Evolutionary conservation across 1,284 basidiomycete species (phyloP).

Genomic region (Polyporus tsugae): DNA sequence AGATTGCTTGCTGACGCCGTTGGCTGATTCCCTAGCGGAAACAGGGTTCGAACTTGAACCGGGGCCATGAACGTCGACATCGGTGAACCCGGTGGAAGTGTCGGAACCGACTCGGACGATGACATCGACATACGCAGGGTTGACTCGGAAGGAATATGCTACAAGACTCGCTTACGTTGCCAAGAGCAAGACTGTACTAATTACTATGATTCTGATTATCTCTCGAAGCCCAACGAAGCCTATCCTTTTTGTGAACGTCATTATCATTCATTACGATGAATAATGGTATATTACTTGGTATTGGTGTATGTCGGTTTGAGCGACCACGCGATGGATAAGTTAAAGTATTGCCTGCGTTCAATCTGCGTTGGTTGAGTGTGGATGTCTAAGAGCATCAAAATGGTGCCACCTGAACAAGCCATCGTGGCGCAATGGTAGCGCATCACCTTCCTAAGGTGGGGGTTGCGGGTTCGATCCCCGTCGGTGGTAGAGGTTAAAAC

Average conservation of each 20-base stretch:
- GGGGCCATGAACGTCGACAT: neutral
- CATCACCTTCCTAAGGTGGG: slow-evolving; percentile 42
- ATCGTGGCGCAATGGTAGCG: slow-evolving; percentile 42
- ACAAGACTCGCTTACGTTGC: neutral
- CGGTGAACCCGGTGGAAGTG: neutral
- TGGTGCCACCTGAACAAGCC: slow-evolving; percentile 16
- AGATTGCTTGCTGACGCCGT: neutral
- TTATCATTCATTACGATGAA: too few species aligned
- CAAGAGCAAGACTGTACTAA: neutral
- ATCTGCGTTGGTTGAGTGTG: too few species aligned
- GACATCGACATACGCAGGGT: neutral
- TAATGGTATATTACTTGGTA: too few species aligned
- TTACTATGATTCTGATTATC: too few species aligned
- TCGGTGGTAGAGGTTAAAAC: slow-evolving; percentile 34
- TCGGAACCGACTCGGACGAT: neutral
- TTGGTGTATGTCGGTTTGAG: too few species aligned
- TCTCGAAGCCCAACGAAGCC: too few species aligned
- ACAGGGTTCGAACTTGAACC: neutral
- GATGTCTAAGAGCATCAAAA: neutral
- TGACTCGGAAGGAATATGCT: neutral
- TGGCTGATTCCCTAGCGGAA: neutral
- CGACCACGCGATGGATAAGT: too few species aligned
- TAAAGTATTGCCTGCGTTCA: too few species aligned
- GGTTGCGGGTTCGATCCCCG: slow-evolving; percentile 42
- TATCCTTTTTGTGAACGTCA: too few species aligned